A percentile compares a stretch with the other conserved stretches of the same genome.
These are phyloP conservation scores for Podospora appendiculata DNA, from an alignment of 495 filamentous ascomycete species.

Conservation along the genomic window DNA sequence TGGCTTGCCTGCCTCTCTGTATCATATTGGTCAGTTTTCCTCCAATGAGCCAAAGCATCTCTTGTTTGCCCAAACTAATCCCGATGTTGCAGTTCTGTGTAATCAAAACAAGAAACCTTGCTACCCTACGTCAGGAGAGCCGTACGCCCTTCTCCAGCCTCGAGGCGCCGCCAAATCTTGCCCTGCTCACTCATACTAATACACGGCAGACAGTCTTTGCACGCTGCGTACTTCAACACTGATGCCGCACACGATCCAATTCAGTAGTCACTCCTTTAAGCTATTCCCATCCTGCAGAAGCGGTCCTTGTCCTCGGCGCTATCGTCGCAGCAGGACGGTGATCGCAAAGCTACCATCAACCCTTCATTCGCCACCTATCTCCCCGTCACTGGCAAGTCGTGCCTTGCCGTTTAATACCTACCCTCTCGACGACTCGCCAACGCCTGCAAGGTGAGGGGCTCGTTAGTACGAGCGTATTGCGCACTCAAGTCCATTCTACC, in stretches of 20 bases:
- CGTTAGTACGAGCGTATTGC: no score
- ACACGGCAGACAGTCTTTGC: background rate
- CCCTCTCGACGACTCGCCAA: no score
- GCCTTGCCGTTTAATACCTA: no score
- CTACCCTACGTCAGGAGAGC: background rate
- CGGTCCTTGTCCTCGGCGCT: no score
- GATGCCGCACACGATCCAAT: background rate
- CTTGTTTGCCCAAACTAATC: conserved; percentile 20
- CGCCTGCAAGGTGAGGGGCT: no score
- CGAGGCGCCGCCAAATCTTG: background rate
- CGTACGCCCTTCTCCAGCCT: background rate
- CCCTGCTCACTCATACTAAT: no score
- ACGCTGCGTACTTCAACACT: no score
- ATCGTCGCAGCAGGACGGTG: no score
- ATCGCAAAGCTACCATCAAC: background rate
- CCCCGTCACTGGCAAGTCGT: no score
- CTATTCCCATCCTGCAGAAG: conserved; percentile 1
- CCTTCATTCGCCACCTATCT: no score
- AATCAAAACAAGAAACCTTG: conserved; percentile 15
- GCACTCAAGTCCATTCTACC: no score
- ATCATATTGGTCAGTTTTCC: conserved; percentile 45
- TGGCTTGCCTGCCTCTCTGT: conserved; percentile 23
- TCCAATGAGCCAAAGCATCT: conserved; percentile 23
- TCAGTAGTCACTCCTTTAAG: conserved; percentile 21
- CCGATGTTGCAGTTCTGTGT: conserved; percentile 25